Conservation (phyloP, 768 basidiomycete genomes). For the Russula sp. region DNA sequence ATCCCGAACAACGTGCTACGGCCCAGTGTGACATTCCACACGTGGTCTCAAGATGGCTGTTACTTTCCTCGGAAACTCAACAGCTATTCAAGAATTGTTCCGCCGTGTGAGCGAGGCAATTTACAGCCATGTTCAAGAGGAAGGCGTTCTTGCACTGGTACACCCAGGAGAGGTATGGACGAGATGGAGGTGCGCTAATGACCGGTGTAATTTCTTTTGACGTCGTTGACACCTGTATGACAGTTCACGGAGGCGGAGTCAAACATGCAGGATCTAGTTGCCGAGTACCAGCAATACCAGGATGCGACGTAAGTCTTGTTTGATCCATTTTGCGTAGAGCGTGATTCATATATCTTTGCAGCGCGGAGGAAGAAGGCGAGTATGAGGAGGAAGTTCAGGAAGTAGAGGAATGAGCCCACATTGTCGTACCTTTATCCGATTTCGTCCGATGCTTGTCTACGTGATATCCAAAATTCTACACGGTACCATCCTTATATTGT, state of each 20-base stretch:
- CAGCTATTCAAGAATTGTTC: constrained; percentile 97
- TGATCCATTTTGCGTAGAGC: not conserved
- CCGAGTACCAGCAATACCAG: constrained; percentile 97
- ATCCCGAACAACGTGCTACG: constrained; percentile 99
- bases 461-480: constrained; percentile 32
- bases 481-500: constrained; percentile 31
- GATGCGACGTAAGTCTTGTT: constrained; percentile 76
- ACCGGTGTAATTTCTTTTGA: not conserved
- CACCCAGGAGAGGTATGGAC: constrained; percentile 99
- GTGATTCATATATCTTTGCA: constrained; percentile 36
- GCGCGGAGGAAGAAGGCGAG: constrained; percentile 83
- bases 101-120: constrained; percentile 98
- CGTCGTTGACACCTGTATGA: constrained; percentile 1
- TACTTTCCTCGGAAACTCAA: constrained; percentile 97
- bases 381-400: constrained; percentile 74
- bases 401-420: constrained; percentile 47
- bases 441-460: constrained; percentile 23
- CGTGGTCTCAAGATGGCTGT: constrained; percentile 95
- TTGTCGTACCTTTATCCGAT: constrained; percentile 4
- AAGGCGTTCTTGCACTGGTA: constrained; percentile 99
- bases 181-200: constrained; percentile 73
- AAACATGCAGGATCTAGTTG: constrained; percentile 98
- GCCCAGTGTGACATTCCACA: constrained; percentile 97
- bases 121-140: constrained; percentile 98
- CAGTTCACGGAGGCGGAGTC: constrained; percentile 97